phyloP scores from a whole-genome alignment of 164 flowering plant species.

The Litsea cubeba region DNA sequence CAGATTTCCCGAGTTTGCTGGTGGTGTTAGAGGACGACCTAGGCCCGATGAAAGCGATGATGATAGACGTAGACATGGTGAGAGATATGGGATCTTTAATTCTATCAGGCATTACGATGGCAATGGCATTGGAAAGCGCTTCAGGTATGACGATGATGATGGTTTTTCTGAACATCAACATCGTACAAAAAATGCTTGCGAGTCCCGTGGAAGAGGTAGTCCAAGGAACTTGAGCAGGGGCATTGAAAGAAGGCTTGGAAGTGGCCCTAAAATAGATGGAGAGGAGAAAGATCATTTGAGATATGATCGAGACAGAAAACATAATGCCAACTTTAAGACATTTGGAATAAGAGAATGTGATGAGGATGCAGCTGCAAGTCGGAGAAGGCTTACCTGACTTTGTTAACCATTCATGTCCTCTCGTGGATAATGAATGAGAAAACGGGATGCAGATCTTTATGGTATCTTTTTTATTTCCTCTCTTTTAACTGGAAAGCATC shows the following conservation, averaged over 20 bases:
- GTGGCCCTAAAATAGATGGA: slow-evolving; percentile 24
- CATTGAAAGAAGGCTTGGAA: slow-evolving; percentile 27
- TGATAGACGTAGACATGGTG: slow-evolving; percentile 30
- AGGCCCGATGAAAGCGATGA: slow-evolving; percentile 29
- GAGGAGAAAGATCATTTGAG: slow-evolving; percentile 27
- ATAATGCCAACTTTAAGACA: slow-evolving; percentile 14
- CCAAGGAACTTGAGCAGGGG: slow-evolving; percentile 22
- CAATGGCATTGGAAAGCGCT: slow-evolving; percentile 31
- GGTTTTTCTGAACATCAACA: slow-evolving; percentile 18
- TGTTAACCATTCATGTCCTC: neutral
- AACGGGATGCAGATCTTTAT: slow-evolving; percentile 15
- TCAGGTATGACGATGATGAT: slow-evolving; percentile 25
- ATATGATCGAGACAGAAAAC: slow-evolving; percentile 24
- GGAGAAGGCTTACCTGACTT: slow-evolving; percentile 25
- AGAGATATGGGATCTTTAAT: slow-evolving; percentile 25
- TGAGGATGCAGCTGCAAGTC: slow-evolving; percentile 25
- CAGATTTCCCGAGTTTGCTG: slow-evolving; percentile 29
- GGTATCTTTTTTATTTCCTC: slow-evolving; percentile 13
- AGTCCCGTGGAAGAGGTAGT: slow-evolving; percentile 26
- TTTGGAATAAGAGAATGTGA: slow-evolving; percentile 21
- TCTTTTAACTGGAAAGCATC: slow-evolving; percentile 19
- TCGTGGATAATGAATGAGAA: slow-evolving; percentile 8
- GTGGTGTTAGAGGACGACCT: slow-evolving; percentile 25
- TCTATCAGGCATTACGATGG: slow-evolving; percentile 23
- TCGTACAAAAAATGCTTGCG: slow-evolving; percentile 21